Percentiles rank a stretch among this genome's conserved stretches.
Conservation (phyloP, 495 filamentous ascomycete genomes). For the Tuber calosporum region DNA sequence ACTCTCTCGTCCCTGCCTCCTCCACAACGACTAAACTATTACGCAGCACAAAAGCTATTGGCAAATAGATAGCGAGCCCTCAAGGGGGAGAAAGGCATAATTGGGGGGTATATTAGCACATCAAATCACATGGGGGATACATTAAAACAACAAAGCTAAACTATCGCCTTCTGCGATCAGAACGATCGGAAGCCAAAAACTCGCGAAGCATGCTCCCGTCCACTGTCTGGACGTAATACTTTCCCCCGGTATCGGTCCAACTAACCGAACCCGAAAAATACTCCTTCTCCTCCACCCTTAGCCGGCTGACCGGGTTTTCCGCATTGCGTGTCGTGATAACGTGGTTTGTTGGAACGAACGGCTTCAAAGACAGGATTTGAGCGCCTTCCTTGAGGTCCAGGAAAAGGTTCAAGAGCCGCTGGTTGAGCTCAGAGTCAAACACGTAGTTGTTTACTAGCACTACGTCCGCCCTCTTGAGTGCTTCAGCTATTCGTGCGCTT, state of each 20-base stretch:
- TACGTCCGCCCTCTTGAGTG: constrained; percentile 78
- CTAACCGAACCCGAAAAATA: constrained; percentile 82
- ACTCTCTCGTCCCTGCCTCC: background rate
- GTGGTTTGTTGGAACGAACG: constrained; percentile 66
- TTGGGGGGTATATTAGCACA: constrained; percentile 1
- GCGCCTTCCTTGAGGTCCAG: constrained; percentile 88
- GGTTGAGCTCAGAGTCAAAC: constrained; percentile 79
- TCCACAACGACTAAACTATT: background rate
- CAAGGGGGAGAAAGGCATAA: background rate
- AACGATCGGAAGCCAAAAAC: constrained; percentile 17
- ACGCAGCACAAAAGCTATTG: background rate
- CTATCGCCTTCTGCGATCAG: background rate
- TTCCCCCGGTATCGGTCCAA: constrained; percentile 78
- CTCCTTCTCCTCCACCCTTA: constrained; percentile 64
- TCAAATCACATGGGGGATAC: background rate
- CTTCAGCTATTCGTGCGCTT: constrained; percentile 59
- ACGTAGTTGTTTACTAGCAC: constrained; percentile 90
- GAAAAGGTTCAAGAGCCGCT: constrained; percentile 79
- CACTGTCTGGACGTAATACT: constrained; percentile 82
- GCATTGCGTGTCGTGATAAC: constrained; percentile 62
- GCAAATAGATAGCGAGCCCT: background rate
- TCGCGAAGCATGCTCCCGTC: constrained; percentile 50
- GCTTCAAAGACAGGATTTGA: constrained; percentile 75
- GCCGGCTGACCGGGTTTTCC: constrained; percentile 64
- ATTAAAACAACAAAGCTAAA: background rate